Percentiles rank a stretch among this genome's conserved stretches.
These are phyloP conservation scores for Saraca asoca DNA, from an alignment of 331 rosid genomes.

Conservation along the genomic window DNA sequence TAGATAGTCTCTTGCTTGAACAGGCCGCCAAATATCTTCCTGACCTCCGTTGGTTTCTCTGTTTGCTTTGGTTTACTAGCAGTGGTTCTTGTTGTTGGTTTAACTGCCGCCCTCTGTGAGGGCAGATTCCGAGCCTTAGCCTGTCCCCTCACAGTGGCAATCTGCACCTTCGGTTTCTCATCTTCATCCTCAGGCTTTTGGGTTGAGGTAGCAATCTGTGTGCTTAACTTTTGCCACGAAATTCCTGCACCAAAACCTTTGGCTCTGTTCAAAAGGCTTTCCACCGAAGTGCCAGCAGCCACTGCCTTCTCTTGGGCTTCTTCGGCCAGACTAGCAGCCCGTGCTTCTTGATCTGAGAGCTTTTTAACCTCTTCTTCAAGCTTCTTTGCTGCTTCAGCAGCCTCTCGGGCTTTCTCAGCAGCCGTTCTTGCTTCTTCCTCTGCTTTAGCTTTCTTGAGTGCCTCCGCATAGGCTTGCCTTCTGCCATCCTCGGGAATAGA, in stretches of 20 bases:
- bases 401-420: conserved; percentile 58
- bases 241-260: conserved; percentile 67
- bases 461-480: conserved; percentile 76
- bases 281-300: conserved; percentile 56
- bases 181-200: conserved; percentile 48
- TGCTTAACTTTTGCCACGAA: conserved; percentile 72
- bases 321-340: conserved; percentile 49
- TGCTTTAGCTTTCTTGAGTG: conserved; percentile 62
- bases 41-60: conserved; percentile 48
- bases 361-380: conserved; percentile 60
- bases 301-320: conserved; percentile 62
- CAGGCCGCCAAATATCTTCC: conserved; percentile 90
- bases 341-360: conserved; percentile 56
- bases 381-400: conserved; percentile 59
- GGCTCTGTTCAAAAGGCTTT: conserved; percentile 63
- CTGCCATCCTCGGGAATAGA: conserved; percentile 85
- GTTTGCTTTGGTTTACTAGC: conserved; percentile 39
- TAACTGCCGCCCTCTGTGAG: conserved; percentile 56
- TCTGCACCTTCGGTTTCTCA: conserved; percentile 56
- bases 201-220: conserved; percentile 54
- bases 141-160: conserved; percentile 89
- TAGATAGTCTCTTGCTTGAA: conserved; percentile 92
- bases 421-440: conserved; percentile 75
- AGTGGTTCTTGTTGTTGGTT: conserved; percentile 37
- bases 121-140: conserved; percentile 76